phyloP scores from a whole-genome alignment of 73 alveolate species.

The Uronychia binucleata region DNA sequence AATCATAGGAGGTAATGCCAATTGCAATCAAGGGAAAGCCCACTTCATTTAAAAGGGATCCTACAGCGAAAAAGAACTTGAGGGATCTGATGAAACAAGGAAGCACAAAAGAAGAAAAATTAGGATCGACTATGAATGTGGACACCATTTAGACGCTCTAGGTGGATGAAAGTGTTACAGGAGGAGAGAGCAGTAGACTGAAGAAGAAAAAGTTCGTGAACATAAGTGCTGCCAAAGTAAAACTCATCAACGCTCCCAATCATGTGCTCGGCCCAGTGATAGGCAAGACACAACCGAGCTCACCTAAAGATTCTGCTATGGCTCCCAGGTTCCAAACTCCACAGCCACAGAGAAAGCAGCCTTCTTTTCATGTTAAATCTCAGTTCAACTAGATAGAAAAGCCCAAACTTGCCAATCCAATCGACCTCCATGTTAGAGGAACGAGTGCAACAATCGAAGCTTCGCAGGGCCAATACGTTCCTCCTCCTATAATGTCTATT shows the following conservation, averaged over 20 bases:
- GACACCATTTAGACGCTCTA: neutral
- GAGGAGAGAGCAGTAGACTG: neutral
- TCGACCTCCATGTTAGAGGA: neutral
- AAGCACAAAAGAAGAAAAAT: neutral
- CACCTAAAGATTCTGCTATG: neutral
- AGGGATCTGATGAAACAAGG: neutral
- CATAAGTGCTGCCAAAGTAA: neutral
- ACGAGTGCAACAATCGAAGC: neutral
- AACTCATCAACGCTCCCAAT: neutral
- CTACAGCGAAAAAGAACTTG: neutral
- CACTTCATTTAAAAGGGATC: no score
- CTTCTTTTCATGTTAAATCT: neutral
- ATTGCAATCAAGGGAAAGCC: neutral
- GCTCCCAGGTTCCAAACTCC: neutral
- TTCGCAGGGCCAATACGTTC: neutral
- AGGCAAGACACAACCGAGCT: neutral
- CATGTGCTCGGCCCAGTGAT: no score
- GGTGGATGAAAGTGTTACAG: neutral
- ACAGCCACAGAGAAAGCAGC: neutral
- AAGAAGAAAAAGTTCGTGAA: neutral
- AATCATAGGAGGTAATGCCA: no score
- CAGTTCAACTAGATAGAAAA: no score
- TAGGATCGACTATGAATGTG: neutral
- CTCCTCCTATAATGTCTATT: neutral
- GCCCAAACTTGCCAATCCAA: neutral